Evolutionary conservation across 768 basidiomycete species (phyloP), one percentile per base, ranked within the genome.

Genomic region (Rhizopogon salebrosus): DNA sequence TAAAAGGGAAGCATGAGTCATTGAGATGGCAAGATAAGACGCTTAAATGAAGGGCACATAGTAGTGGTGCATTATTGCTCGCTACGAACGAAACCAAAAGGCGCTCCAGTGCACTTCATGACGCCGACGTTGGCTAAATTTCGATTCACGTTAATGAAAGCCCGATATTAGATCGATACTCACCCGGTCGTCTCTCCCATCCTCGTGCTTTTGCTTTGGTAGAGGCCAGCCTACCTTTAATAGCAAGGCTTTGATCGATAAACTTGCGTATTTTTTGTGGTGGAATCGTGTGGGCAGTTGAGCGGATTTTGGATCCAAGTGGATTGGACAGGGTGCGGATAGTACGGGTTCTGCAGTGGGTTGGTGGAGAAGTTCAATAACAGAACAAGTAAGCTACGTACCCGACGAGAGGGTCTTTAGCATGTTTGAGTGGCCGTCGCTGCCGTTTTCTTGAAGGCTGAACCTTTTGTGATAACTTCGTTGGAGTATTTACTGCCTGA

Each of bases 111-210:
- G 43, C 69, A 61, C 59, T 76, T 77, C 68, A 85, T 72, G 20
- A 79, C 72, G 24, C 84, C 84, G 3, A 85, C 61, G 40, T 83
- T 82, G 9, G 73, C 83, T 85, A 49, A 31, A 35, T 5, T 37
- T 35, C 13, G 31, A 18, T 11, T 46, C 13, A 58, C 38, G 13
- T 13, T 6, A 22, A 31, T 6, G 24, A 43, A 46, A n/a, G 11
- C 9, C 26, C 36, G 22, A 13, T 6, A 24, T 13, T 23, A 62
- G 41, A 18, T 40, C 18, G 20, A n/a, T 9, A 63, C 74, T 39
- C 57, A 85, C 85, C 83, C 46, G 83, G 72, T 62, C 74, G 72
- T 43, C 85, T 72, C 57, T 82, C 77, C 84, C 85, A 87, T 24
- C 75, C 75, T 46, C 61, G 69, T 45, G 72, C 72, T 51, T 70